Evolutionary conservation across 306 rosid genomes (phyloP).

Genomic region (Echinosophora koreensis): DNA sequence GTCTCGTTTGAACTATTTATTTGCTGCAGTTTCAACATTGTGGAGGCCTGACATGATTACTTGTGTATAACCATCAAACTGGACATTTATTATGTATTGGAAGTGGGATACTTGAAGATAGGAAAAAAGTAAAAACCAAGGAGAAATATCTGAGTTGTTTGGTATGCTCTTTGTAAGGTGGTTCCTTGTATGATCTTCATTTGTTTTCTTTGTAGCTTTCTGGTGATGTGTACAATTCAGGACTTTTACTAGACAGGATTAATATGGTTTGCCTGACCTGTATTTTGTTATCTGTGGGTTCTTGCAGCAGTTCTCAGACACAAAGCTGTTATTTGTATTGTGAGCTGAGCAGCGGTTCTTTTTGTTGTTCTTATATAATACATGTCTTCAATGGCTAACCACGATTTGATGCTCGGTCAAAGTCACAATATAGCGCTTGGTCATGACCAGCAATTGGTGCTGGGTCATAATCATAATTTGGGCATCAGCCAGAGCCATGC

Average conservation of each 20-base stretch:
- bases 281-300: conserved; percentile 38
- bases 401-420: conserved; percentile 85
- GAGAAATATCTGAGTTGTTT: conserved; percentile 37
- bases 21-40: conserved; percentile 8
- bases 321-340: conserved; percentile 39
- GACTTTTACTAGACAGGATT: conserved; percentile 24
- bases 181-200: neutral
- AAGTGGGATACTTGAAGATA: conserved; percentile 25
- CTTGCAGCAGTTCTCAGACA: conserved; percentile 53
- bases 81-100: conserved; percentile 2
- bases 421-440: conserved; percentile 75
- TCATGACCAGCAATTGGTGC: conserved; percentile 76
- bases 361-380: conserved; percentile 29
- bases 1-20: neutral
- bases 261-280: conserved; percentile 32
- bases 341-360: conserved; percentile 45
- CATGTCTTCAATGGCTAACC: conserved; percentile 71
- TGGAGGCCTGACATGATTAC: conserved; percentile 4
- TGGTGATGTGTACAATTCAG: conserved; percentile 33
- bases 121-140: conserved; percentile 22
- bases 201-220: conserved; percentile 21
- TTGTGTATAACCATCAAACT: conserved; percentile 9
- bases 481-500: conserved; percentile 70
- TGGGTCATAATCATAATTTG: conserved; percentile 74
- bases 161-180: conserved; percentile 25